Evolutionary conservation across 495 filamentous ascomycete genomes (phyloP).

Genomic region (Annulohypoxylon bovei): DNA sequence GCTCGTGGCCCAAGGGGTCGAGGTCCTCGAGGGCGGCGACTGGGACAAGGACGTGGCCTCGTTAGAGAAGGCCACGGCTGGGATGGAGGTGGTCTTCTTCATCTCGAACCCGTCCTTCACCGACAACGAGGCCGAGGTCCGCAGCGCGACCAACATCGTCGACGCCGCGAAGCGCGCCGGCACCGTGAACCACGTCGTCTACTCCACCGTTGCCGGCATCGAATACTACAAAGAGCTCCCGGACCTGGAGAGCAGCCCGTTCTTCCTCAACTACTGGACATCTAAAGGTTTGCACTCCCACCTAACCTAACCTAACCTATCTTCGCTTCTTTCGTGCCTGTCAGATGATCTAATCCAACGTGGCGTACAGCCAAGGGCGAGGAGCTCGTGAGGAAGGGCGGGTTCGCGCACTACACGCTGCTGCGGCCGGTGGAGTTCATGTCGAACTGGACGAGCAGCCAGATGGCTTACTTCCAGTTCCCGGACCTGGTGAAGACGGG

Average conservation of each 20-base stretch:
- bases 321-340: not conserved
- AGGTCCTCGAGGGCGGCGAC: slow-evolving; percentile 57
- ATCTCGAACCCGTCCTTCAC: slow-evolving; percentile 51
- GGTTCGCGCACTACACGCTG: slow-evolving; percentile 62
- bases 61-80: slow-evolving; percentile 58
- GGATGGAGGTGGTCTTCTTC: slow-evolving; percentile 57
- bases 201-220: slow-evolving; percentile 68
- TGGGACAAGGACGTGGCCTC: slow-evolving; percentile 62
- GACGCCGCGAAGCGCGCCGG: slow-evolving; percentile 61
- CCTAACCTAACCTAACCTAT: too few relatives aligned
- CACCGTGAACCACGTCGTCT: slow-evolving; percentile 66
- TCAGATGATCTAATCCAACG: not conserved
- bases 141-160: slow-evolving; percentile 67
- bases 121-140: slow-evolving; percentile 13
- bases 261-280: slow-evolving; percentile 16
- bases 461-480: not conserved
- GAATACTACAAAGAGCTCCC: not conserved
- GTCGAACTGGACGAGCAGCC: slow-evolving; percentile 58
- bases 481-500: slow-evolving; percentile 29
- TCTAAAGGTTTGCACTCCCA: slow-evolving; percentile 8
- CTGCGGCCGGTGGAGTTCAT: slow-evolving; percentile 71
- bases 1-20: slow-evolving; percentile 54
- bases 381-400: slow-evolving; percentile 46
- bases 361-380: slow-evolving; percentile 42
- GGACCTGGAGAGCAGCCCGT: slow-evolving; percentile 4